Evolutionary conservation across 176 grass and related monocot species (phyloP).

Genomic region (Coix lacrymajobi): DNA sequence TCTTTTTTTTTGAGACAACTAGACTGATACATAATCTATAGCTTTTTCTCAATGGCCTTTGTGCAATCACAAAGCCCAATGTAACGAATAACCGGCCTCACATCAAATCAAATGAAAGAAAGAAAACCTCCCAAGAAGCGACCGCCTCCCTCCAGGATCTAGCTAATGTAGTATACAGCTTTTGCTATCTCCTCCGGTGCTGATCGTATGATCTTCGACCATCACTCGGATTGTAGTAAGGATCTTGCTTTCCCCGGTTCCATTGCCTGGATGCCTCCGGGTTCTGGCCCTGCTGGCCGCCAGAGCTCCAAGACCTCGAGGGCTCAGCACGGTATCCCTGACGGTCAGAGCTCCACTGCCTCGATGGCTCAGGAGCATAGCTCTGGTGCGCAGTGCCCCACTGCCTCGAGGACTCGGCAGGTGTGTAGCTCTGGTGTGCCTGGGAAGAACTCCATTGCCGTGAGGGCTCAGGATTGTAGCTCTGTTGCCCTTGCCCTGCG

Average conservation of each 20-base stretch:
- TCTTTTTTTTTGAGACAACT: not conserved
- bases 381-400: not conserved
- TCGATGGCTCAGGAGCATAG: constrained; percentile 29
- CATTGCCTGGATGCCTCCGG: constrained; percentile 19
- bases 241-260: constrained; percentile 25
- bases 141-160: constrained; percentile 1
- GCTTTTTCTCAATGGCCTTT: constrained; percentile 17
- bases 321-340: constrained; percentile 1
- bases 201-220: constrained; percentile 17
- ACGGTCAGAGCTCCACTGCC: not conserved
- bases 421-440: not conserved
- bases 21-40: constrained; percentile 20
- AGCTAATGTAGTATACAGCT: constrained; percentile 22
- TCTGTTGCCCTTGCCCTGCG: constrained; percentile 1
- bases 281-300: constrained; percentile 13
- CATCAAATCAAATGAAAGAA: constrained; percentile 14
- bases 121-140: not conserved
- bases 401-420: constrained; percentile 26
- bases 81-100: constrained; percentile 14
- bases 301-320: constrained; percentile 3
- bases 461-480: constrained; percentile 9
- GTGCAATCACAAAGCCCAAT: constrained; percentile 32
- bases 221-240: constrained; percentile 17
- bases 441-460: constrained; percentile 14
- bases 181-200: constrained; percentile 36